These are phyloP conservation scores for Pseudogymnoascus sp. DNA, from an alignment of 2,329 filamentous ascomycete genomes.

Conservation along the genomic window DNA sequence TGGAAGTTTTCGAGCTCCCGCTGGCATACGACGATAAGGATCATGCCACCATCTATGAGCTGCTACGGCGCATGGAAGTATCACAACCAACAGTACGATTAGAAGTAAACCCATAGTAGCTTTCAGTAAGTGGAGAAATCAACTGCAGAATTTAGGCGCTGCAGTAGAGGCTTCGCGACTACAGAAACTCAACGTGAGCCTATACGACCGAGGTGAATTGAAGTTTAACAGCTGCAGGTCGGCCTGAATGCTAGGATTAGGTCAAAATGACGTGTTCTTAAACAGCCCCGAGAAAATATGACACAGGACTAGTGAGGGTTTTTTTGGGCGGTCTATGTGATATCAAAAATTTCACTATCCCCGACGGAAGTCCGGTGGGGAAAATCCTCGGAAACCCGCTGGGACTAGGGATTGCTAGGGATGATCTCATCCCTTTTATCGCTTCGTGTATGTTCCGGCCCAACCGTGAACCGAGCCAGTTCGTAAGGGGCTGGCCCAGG, in stretches of 20 bases:
- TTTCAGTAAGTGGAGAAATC: background rate
- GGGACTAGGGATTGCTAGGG: background rate
- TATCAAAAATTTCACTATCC: background rate
- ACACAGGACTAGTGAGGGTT: background rate
- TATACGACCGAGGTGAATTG: background rate
- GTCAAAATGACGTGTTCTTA: background rate
- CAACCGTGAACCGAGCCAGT: background rate
- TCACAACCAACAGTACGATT: background rate
- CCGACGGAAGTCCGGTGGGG: background rate
- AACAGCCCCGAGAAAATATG: background rate
- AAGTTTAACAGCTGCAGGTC: background rate
- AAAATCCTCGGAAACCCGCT: background rate
- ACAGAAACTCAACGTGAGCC: background rate
- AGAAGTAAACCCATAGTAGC: background rate
- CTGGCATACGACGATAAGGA: conserved; percentile 7
- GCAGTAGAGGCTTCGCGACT: background rate
- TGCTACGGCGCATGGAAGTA: background rate
- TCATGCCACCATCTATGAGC: background rate
- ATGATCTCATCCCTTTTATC: background rate
- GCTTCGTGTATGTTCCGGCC: background rate
- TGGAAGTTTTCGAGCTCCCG: conserved; percentile 6
- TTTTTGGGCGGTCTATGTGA: background rate
- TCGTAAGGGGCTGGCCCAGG: background rate
- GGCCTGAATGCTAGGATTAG: background rate
- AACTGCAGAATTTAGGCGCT: background rate